phyloP scores from a whole-genome alignment of 2,329 filamentous ascomycete genomes.

The Calonectria hawksworthii region DNA sequence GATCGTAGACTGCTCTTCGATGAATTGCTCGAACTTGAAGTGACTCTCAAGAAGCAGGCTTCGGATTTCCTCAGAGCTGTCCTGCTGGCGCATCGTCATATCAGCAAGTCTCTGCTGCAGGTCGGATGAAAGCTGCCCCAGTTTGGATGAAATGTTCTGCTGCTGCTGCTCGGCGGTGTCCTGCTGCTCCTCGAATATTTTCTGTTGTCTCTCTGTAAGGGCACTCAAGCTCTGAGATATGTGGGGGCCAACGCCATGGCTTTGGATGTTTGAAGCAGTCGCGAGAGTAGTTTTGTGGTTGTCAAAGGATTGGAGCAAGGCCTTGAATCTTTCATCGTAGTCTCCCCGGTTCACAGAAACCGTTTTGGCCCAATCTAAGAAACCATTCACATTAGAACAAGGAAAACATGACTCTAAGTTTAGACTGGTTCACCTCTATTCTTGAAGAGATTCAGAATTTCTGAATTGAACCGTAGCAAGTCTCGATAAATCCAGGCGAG shows the following conservation, averaged over 20 bases:
- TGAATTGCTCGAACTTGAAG: neutral
- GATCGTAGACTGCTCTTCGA: neutral
- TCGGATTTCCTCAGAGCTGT: neutral
- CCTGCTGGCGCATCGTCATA: neutral
- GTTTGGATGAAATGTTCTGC: neutral
- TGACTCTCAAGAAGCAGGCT: neutral
- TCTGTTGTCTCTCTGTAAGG: neutral
- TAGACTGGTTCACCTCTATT: neutral
- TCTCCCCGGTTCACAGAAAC: constrained; percentile 15
- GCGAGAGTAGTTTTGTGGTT: neutral
- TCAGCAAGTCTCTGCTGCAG: constrained; percentile 4
- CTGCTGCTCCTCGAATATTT: neutral
- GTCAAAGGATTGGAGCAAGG: neutral
- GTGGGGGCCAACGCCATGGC: neutral
- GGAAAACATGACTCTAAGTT: neutral
- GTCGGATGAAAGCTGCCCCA: neutral
- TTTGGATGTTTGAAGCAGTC: neutral
- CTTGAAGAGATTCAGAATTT: constrained; percentile 5
- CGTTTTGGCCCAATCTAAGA: constrained; percentile 14
- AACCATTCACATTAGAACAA: neutral
- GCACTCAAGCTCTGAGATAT: neutral
- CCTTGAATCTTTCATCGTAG: neutral
- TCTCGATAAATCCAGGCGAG: constrained; percentile 21
- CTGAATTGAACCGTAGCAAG: neutral
- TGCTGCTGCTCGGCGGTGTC: neutral